phyloP scores from a whole-genome alignment of 2,329 filamentous ascomycete genomes.

The Magnaporthiopsis incrustans region DNA sequence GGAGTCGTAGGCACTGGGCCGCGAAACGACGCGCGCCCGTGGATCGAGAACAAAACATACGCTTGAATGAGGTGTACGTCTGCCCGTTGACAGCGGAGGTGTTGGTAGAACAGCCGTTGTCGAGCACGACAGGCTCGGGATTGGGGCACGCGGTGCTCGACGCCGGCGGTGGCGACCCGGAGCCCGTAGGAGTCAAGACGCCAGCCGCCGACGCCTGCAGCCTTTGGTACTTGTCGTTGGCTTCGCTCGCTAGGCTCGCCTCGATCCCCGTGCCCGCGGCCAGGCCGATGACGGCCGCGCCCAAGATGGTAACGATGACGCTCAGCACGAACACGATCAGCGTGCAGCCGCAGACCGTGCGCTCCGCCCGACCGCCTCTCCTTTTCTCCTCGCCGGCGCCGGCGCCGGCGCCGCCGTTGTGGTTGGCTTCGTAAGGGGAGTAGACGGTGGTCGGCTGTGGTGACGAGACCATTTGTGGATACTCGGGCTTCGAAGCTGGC shows the following conservation, averaged over 20 bases:
- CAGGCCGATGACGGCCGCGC: conserved; percentile 33
- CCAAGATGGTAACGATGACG: conserved; percentile 29
- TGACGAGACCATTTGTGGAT: too few species aligned
- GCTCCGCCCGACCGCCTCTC: neutral
- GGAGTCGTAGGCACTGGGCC: too few species aligned
- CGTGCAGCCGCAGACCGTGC: conserved; percentile 27
- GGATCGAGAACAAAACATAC: conserved; percentile 19
- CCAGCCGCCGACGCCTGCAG: conserved; percentile 17
- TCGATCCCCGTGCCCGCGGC: conserved; percentile 36
- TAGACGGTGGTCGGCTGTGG: too few species aligned
- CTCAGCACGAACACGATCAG: conserved; percentile 32
- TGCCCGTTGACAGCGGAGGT: conserved; percentile 27
- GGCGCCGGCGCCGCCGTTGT: too few species aligned
- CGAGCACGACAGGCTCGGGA: conserved; percentile 20
- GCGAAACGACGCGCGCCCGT: neutral
- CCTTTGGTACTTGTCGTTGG: conserved; percentile 23
- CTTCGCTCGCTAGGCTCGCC: conserved; percentile 28
- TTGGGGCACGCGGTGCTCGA: conserved; percentile 9
- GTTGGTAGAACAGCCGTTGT: conserved; percentile 31
- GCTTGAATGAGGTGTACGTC: conserved; percentile 27
- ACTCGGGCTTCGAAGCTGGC: too few species aligned
- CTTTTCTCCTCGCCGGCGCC: neutral
- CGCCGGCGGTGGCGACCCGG: neutral
- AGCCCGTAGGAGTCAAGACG: neutral
- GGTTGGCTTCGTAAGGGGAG: too few species aligned